Evolutionary conservation across 2,329 filamentous ascomycete genomes (phyloP).

Genomic region (Fusarium tjaetaba): DNA sequence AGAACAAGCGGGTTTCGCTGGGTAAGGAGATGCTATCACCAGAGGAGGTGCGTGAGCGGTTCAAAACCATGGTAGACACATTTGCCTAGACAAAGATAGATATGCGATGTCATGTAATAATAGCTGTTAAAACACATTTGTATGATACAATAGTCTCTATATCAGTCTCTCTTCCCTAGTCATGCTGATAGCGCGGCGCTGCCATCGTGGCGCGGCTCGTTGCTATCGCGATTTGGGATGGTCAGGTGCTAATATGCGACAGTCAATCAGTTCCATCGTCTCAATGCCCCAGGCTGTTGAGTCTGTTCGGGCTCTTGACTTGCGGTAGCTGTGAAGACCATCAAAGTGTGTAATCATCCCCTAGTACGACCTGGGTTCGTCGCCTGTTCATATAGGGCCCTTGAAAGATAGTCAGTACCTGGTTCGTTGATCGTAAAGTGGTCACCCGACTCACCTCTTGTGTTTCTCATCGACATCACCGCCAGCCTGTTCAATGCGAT

Average conservation of each 20-base stretch:
- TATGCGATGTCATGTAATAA: constrained; percentile 3
- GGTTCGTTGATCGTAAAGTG: neutral
- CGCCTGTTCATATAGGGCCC: constrained; percentile 36
- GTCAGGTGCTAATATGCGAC: neutral
- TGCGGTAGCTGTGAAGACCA: neutral
- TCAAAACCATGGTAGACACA: constrained; percentile 57
- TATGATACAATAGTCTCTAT: constrained; percentile 7
- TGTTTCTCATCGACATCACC: constrained; percentile 62
- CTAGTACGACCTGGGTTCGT: constrained; percentile 25
- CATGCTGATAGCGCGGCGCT: constrained; percentile 7
- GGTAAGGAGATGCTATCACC: constrained; percentile 56
- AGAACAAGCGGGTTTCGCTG: constrained; percentile 62
- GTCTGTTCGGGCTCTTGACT: neutral
- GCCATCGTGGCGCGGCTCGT: constrained; percentile 4
- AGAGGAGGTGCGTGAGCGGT: constrained; percentile 55
- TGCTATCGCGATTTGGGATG: neutral
- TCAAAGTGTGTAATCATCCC: constrained; percentile 10
- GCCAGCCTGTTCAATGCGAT: constrained; percentile 67
- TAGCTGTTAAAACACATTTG: constrained; percentile 4
- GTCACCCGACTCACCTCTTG: constrained; percentile 51
- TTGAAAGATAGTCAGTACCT: constrained; percentile 22
- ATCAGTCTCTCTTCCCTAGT: constrained; percentile 1
- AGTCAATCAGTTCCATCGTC: neutral
- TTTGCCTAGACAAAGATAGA: constrained; percentile 54
- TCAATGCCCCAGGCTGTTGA: neutral